Evolutionary conservation across 2,329 filamentous ascomycete species (phyloP).

Genomic region (Calonectria leucothoes): DNA sequence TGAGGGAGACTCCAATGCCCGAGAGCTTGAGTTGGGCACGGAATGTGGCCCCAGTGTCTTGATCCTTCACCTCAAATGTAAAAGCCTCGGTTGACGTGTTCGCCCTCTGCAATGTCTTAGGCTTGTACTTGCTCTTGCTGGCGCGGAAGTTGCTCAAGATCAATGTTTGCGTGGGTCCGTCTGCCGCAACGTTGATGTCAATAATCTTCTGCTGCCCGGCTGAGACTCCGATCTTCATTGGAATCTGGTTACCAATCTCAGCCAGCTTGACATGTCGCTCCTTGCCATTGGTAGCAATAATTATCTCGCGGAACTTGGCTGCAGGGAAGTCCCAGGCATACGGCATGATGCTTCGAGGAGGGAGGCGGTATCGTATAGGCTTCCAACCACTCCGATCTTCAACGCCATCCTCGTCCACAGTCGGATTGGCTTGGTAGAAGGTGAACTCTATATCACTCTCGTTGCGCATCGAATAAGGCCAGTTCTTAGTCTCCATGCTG

Average conservation of each 20-base stretch:
- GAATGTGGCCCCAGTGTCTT: slow-evolving; percentile 89
- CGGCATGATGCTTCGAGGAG: slow-evolving; percentile 97
- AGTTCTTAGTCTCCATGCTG: slow-evolving; percentile 90
- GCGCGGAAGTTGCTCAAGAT: slow-evolving; percentile 94
- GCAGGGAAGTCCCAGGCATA: slow-evolving; percentile 99
- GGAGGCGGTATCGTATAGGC: slow-evolving; percentile 90
- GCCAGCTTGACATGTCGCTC: slow-evolving; percentile 94
- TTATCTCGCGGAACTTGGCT: slow-evolving; percentile 93
- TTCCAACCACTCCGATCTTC: slow-evolving; percentile 91
- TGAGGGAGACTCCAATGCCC: slow-evolving; percentile 90
- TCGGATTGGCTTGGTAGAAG: slow-evolving; percentile 95
- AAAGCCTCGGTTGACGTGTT: slow-evolving; percentile 72
- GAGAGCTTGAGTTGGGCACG: slow-evolving; percentile 88
- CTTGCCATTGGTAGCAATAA: slow-evolving; percentile 66
- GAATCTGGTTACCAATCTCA: slow-evolving; percentile 95
- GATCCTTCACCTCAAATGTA: slow-evolving; percentile 92
- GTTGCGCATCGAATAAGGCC: slow-evolving; percentile 99
- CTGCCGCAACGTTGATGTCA: slow-evolving; percentile 94
- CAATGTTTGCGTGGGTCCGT: slow-evolving; percentile 94
- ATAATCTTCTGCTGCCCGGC: slow-evolving; percentile 85
- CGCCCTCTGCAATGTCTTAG: slow-evolving; percentile 62
- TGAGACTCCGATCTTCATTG: slow-evolving; percentile 85
- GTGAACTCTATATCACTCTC: slow-evolving; percentile 97
- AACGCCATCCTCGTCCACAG: slow-evolving; percentile 88
- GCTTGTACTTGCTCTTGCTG: slow-evolving; percentile 89